phyloP scores from a whole-genome alignment of 2,329 filamentous ascomycete genomes.

The Calonectria pseudoreteaudii region DNA sequence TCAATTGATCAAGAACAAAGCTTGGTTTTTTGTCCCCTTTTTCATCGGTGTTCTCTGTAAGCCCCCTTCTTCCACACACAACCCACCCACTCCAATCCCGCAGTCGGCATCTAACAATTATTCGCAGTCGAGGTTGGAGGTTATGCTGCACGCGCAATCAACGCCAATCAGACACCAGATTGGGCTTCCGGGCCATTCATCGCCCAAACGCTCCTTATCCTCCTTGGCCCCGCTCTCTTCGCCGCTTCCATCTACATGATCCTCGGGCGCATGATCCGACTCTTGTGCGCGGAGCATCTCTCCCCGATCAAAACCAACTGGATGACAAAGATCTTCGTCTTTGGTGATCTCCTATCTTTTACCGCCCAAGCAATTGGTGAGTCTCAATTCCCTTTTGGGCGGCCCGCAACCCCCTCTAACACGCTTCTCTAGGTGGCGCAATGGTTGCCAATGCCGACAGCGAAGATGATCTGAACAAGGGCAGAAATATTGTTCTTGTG shows the following conservation, averaged over 20 bases:
- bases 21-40: conserved; percentile 6
- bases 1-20: neutral
- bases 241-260: conserved; percentile 61
- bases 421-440: neutral
- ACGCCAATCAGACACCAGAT: conserved; percentile 46
- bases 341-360: conserved; percentile 46
- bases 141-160: conserved; percentile 49
- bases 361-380: conserved; percentile 43
- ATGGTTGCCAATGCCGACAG: conserved; percentile 39
- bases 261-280: conserved; percentile 51
- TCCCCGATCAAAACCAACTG: conserved; percentile 37
- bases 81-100: too few relatives aligned
- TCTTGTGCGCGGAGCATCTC: conserved; percentile 33
- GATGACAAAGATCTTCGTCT: conserved; percentile 48
- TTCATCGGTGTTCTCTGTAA: conserved; percentile 6
- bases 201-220: conserved; percentile 52
- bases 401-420: neutral
- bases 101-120: neutral
- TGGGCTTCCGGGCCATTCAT: conserved; percentile 52
- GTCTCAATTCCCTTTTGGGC: neutral
- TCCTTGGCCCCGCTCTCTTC: conserved; percentile 57
- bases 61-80: neutral
- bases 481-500: conserved; percentile 62
- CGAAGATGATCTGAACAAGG: conserved; percentile 41
- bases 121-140: conserved; percentile 50